phyloP scores from a whole-genome alignment of 352 stramenopile species.

The Discostella stelligera region DNA sequence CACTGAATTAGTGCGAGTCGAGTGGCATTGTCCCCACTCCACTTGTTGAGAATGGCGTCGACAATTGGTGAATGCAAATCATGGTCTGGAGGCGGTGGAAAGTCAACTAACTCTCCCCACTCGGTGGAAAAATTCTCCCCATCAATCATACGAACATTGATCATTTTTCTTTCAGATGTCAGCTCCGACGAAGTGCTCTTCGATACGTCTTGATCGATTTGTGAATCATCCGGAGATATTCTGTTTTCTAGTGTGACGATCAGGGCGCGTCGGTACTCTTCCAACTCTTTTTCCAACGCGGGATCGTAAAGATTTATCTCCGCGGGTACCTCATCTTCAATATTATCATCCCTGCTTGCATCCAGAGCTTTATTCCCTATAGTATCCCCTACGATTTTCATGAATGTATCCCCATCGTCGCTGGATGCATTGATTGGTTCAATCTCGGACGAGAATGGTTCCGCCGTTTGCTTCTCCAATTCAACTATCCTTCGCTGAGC shows the following conservation, averaged over 20 bases:
- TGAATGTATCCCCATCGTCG: conserved; percentile 40
- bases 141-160: conserved; percentile 77
- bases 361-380: conserved; percentile 31
- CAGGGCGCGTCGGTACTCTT: conserved; percentile 46
- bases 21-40: conserved; percentile 60
- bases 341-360: conserved; percentile 20
- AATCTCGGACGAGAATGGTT: conserved; percentile 50
- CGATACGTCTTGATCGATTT: conserved; percentile 19
- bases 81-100: conserved; percentile 78
- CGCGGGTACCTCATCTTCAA: not conserved
- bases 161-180: conserved; percentile 49
- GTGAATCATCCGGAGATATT: conserved; percentile 1
- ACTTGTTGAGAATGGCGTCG: conserved; percentile 60
- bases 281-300: conserved; percentile 51
- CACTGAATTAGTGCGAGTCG: conserved; percentile 67
- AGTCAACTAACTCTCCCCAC: conserved; percentile 60
- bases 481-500: conserved; percentile 63
- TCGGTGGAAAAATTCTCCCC: conserved; percentile 79
- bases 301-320: conserved; percentile 45
- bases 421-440: conserved; percentile 43
- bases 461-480: conserved; percentile 46
- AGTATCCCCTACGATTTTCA: conserved; percentile 40
- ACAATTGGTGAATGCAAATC: conserved; percentile 74
- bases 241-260: conserved; percentile 28
- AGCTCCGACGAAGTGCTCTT: conserved; percentile 31